Evolutionary conservation across 768 basidiomycete genomes (phyloP).

Genomic region (Mycena leptocephala): DNA sequence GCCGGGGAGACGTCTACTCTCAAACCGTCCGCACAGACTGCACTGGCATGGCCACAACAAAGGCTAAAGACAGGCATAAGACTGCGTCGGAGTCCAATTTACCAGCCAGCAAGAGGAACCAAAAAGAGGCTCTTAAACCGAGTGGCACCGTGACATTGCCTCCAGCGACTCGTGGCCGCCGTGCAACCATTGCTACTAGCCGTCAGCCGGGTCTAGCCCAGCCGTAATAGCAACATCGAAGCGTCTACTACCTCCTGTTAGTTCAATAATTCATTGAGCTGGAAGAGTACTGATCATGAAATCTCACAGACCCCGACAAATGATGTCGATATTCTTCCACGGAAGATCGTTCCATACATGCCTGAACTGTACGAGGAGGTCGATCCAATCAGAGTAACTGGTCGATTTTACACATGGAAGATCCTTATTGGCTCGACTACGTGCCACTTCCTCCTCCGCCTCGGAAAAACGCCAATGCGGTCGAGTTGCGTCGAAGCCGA

Average conservation of each 20-base stretch:
- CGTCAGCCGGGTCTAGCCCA: neutral
- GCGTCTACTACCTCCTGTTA: neutral
- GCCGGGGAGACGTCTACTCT: neutral
- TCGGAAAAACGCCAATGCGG: constrained; percentile 17
- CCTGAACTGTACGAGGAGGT: constrained; percentile 32
- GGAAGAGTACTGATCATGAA: neutral
- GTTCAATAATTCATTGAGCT: neutral
- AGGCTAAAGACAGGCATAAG: neutral
- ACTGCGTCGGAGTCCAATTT: constrained; percentile 21
- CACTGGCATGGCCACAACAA: neutral
- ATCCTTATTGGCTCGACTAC: constrained; percentile 18
- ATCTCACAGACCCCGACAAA: neutral
- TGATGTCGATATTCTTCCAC: neutral
- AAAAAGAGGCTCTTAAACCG: constrained; percentile 2
- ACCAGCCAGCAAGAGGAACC: neutral
- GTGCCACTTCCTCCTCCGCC: constrained; percentile 26
- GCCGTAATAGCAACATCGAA: neutral
- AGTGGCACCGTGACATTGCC: neutral
- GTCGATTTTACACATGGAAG: constrained; percentile 25
- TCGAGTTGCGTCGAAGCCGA: constrained; percentile 21
- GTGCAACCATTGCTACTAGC: constrained; percentile 13
- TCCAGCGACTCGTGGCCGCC: constrained; percentile 9
- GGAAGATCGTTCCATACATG: constrained; percentile 26
- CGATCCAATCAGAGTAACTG: constrained; percentile 9
- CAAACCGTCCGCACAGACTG: neutral